These are phyloP conservation scores for Plantago lanceolata DNA, from an alignment of 305 asterid genomes.

Conservation along the genomic window DNA sequence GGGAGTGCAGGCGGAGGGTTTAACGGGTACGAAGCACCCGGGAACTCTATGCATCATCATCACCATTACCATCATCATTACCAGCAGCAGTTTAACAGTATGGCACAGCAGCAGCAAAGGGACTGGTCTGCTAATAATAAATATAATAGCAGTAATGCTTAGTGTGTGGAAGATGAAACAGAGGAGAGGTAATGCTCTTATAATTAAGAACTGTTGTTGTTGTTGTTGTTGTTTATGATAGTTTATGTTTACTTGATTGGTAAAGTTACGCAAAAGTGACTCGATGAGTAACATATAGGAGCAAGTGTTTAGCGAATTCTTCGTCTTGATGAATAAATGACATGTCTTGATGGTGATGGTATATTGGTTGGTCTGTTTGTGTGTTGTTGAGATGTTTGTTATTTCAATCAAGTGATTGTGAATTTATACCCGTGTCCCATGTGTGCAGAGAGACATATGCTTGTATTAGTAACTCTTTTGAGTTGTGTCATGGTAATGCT, in stretches of 20 bases:
- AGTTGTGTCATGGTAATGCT: not conserved
- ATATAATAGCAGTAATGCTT: slow-evolving; percentile 34
- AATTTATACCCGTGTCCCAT: not conserved
- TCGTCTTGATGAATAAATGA: not conserved
- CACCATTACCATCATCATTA: slow-evolving; percentile 30
- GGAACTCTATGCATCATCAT: slow-evolving; percentile 31
- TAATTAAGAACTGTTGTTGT: not conserved
- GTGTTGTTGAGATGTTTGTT: not conserved
- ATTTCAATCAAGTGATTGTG: not conserved
- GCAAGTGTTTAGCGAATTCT: not conserved
- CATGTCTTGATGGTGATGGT: no score
- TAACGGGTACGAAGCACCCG: slow-evolving; percentile 34
- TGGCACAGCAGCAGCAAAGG: slow-evolving; percentile 58
- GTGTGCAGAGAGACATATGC: not conserved
- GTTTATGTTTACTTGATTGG: slow-evolving; percentile 16
- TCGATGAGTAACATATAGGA: not conserved
- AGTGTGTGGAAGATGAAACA: slow-evolving; percentile 19
- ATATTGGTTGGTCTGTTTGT: not conserved
- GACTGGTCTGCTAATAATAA: slow-evolving; percentile 48
- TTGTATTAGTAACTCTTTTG: not conserved
- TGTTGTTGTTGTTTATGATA: not conserved
- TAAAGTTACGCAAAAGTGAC: slow-evolving; percentile 27
- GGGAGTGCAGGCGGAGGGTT: slow-evolving; percentile 33
- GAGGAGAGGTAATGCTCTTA: slow-evolving; percentile 31
- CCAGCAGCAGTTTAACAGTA: slow-evolving; percentile 44